Conservation (phyloP, 2,329 filamentous ascomycete genomes). For the Pyricularia sp. region DNA sequence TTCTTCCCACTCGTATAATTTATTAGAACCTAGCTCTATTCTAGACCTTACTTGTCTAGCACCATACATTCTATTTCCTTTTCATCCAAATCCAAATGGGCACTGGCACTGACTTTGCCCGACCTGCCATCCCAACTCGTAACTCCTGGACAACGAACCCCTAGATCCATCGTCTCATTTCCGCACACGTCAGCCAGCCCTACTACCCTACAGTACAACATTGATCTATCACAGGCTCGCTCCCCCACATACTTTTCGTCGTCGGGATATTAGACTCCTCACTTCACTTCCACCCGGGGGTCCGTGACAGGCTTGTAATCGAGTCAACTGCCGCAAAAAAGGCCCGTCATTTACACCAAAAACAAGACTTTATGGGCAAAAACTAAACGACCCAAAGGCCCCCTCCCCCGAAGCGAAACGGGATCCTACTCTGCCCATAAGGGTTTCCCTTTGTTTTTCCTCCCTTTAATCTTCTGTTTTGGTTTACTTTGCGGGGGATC, state of each 20-base stretch:
- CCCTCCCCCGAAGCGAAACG: background rate
- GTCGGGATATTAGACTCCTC: background rate
- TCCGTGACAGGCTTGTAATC: background rate
- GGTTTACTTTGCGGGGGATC: background rate
- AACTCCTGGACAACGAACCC: background rate
- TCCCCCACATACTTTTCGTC: background rate
- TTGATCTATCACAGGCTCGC: background rate
- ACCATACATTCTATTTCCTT: too few relatives aligned
- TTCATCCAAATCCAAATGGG: background rate
- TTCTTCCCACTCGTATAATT: background rate
- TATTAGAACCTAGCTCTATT: background rate
- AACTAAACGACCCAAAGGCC: background rate
- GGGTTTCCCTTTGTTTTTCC: background rate
- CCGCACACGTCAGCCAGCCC: background rate
- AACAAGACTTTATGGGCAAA: background rate
- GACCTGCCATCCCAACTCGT: background rate
- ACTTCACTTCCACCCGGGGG: too few relatives aligned
- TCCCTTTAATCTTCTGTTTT: background rate
- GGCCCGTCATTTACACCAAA: background rate
- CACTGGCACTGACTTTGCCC: background rate
- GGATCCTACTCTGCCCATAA: background rate
- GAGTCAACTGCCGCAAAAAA: background rate
- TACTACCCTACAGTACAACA: background rate
- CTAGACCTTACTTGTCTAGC: too few relatives aligned
- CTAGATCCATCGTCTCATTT: background rate